These are phyloP conservation scores for Gossypium turneri DNA, from an alignment of 345 rosid species.

Conservation along the genomic window DNA sequence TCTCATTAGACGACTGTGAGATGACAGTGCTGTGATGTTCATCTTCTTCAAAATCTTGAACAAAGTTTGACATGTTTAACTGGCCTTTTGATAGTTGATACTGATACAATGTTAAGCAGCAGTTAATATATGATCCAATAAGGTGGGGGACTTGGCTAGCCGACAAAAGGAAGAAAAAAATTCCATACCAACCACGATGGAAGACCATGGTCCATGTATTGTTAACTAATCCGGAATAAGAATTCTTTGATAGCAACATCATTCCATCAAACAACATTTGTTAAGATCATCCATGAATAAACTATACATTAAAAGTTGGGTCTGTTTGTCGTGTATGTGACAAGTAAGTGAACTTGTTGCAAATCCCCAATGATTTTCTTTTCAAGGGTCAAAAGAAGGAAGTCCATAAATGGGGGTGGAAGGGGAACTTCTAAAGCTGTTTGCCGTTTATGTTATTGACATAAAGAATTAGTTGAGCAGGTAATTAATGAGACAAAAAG, in stretches of 20 bases:
- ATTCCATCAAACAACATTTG: constrained; percentile 8
- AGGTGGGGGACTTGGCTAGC: constrained; percentile 16
- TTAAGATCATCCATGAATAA: constrained; percentile 5
- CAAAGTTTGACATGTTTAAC: constrained; percentile 41
- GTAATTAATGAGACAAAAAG: constrained; percentile 8
- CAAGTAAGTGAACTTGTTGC: constrained; percentile 9
- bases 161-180: constrained; percentile 40
- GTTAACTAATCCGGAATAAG: constrained; percentile 16
- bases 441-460: constrained; percentile 14
- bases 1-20: constrained; percentile 39
- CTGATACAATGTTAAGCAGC: constrained; percentile 14
- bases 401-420: constrained; percentile 4
- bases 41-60: constrained; percentile 45
- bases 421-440: neutral
- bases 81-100: neutral
- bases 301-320: constrained; percentile 14
- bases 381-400: constrained; percentile 1
- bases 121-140: constrained; percentile 24
- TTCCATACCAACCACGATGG: constrained; percentile 22
- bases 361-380: neutral
- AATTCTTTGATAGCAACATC: constrained; percentile 32
- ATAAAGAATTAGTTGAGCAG: constrained; percentile 16
- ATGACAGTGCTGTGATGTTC: constrained; percentile 31
- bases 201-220: constrained; percentile 26
- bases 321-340: constrained; percentile 32